Base-by-base conservation (phyloP, 768 basidiomycete genomes). In the Paxillus rubicundulus region DNA sequence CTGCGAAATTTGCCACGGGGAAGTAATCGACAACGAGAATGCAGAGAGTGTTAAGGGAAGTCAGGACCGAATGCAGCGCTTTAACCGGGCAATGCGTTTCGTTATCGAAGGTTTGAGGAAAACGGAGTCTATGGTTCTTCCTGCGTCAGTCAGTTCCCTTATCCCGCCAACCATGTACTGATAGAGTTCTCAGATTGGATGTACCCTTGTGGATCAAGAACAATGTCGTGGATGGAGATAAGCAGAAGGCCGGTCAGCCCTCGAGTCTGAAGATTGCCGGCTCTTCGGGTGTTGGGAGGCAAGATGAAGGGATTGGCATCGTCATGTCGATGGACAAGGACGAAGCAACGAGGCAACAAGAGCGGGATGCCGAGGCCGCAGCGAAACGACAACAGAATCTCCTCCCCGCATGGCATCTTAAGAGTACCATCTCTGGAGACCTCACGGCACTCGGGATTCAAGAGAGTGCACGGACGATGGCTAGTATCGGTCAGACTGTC, bases 41-140 rank as follows among this genome's bases (percentile, higher is more conserved):
- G 84, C 88, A 9, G 92, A 92, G 71, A 88, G 82, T 53, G 87
- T 89, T 6, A 74, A 75, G 53, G 91, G 90, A 9, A 91, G 86
- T 61, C 89, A 96, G 72, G 96, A 98, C 68, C 81, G 92, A 53
- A 97, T 98, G 93, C 89, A 94, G 70, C 77, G 92, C 56, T 94
- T 98, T 69, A 96, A 97, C 69, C 77, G 84, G 56, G 90, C 94
- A 68, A 95, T 95, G 77, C 80, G 86, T 30, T 88, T 87, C 61
- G 84, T 98, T 42, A 80, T 87, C 32, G 92, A 94, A 58, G 89
- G 92, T 4, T 69, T 99, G 60, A 86, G 92, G 63, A 88, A 86
- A 68, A 91, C 92, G 55, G 96, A 98, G 63, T 80, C 82, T 18
- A 90, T 95, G 82, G 77, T 86, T 30, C 72, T 96, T 40, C 92